Base-by-base conservation (phyloP, 1,284 basidiomycete species). In the Pseudozyma hubeiensis region DNA sequence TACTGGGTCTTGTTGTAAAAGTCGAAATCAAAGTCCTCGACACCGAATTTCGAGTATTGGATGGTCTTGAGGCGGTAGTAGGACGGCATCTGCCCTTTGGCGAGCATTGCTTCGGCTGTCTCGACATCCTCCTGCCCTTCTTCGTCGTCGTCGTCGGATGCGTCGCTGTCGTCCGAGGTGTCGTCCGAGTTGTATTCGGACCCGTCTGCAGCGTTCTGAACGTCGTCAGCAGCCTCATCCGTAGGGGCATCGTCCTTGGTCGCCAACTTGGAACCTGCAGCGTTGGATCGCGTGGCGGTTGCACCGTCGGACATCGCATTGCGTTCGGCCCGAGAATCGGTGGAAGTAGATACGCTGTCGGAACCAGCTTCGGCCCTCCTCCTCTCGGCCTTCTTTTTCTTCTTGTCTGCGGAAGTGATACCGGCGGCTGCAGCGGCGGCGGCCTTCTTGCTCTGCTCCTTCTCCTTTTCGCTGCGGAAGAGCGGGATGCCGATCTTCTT, bases 11-110 rank as follows among this genome's bases (percentile, higher is more conserved):
- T 59, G 71, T 81, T 82, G 78, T 82, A 83, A 57, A 74, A 81
- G 37, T 89, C 95, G 82, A 99, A 99, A 84, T 99, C 97, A 81
- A 99, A 99, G 85, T 99, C 96, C 84, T 96, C 96, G 30, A 98
- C 93, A n/a, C 96, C 96, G 78, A 99, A 99, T 79, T 94, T 94
- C 49, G 93, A 96, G 85, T 99, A 99, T 85, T 97, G 94, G 81
- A 99, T 99, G 85, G 97, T 94, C 43, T 97, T 94, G 80, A 91
- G 91, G 46, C 92, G 90, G 84, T 97, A 99, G 73, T 91, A 89
- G 64, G 89, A 90, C 0, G 95, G 94, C 64, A 96, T 89, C 14
- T 65, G 63, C 19, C 67, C 71, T 46, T 60, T 55, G 19, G 50
- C 46, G 16, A 72, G 70, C 60, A 66, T 58, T 29, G 72, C 60